Conservation (phyloP, 139 green algal genomes). For the Deuterostichococcus epilithicus region DNA sequence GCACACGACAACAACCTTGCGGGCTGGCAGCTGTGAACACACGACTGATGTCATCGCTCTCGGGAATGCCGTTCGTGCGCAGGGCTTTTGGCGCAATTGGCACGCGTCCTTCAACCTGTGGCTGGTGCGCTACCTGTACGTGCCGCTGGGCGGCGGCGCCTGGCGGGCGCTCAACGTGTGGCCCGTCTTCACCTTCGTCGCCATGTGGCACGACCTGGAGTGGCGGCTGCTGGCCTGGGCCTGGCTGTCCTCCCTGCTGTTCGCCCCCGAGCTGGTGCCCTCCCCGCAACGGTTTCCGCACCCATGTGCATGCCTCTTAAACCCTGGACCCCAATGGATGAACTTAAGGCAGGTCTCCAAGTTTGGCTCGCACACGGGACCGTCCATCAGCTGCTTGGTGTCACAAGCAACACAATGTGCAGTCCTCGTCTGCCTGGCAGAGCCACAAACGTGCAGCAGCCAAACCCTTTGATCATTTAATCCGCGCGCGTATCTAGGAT, state of each 20-base stretch:
- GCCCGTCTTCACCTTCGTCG: constrained; percentile 94
- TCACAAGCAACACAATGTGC: too few species aligned
- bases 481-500: background rate
- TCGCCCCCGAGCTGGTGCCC: constrained; percentile 64
- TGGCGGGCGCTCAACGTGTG: constrained; percentile 72
- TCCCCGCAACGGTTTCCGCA: too few species aligned
- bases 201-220: constrained; percentile 92
- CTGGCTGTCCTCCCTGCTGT: constrained; percentile 69
- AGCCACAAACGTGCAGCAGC: too few species aligned
- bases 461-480: too few species aligned
- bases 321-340: too few species aligned
- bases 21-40: background rate
- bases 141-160: constrained; percentile 76
- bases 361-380: too few species aligned
- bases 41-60: constrained; percentile 3
- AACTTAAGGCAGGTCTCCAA: too few species aligned
- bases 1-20: too few species aligned
- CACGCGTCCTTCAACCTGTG: constrained; percentile 92
- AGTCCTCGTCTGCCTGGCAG: too few species aligned
- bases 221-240: constrained; percentile 76
- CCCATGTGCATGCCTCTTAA: too few species aligned
- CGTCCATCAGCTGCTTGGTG: too few species aligned
- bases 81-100: constrained; percentile 91
- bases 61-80: background rate
- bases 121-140: constrained; percentile 92